Conservation (phyloP, 176 grass and related monocot genomes). For the Pontederia paniculata region DNA sequence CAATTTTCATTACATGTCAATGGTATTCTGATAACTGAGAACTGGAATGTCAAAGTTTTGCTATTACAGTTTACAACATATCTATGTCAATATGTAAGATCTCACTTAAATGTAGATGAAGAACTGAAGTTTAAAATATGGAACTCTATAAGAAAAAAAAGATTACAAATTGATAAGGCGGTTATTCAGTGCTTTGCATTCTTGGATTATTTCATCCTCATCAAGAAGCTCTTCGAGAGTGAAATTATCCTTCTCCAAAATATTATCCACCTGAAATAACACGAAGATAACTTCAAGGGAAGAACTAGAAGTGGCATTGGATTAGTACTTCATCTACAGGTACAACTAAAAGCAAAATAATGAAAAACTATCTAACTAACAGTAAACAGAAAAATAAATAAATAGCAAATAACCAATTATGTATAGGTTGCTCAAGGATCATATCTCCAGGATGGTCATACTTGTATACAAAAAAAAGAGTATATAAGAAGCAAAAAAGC, state of each 20-base stretch:
- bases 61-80: too few species aligned
- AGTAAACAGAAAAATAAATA: too few species aligned
- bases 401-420: too few species aligned
- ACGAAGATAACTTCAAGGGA: background rate
- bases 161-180: constrained; percentile 94
- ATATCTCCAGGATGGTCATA: too few species aligned
- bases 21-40: too few species aligned
- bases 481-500: too few species aligned
- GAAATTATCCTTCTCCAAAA: constrained; percentile 90
- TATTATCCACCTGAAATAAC: constrained; percentile 87
- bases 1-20: too few species aligned
- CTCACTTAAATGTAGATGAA: background rate
- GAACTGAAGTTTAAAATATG: background rate
- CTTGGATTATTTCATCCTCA: constrained; percentile 99
- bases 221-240: constrained; percentile 89
- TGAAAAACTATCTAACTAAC: background rate
- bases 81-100: background rate
- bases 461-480: too few species aligned
- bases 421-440: too few species aligned
- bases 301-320: background rate
- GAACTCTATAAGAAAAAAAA: constrained; percentile 15
- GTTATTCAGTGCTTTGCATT: constrained; percentile 90
- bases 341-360: background rate
- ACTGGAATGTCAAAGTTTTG: too few species aligned
- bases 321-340: background rate